Base-by-base conservation (phyloP, 2,329 filamentous ascomycete species). In the Dactylellina sp. region DNA sequence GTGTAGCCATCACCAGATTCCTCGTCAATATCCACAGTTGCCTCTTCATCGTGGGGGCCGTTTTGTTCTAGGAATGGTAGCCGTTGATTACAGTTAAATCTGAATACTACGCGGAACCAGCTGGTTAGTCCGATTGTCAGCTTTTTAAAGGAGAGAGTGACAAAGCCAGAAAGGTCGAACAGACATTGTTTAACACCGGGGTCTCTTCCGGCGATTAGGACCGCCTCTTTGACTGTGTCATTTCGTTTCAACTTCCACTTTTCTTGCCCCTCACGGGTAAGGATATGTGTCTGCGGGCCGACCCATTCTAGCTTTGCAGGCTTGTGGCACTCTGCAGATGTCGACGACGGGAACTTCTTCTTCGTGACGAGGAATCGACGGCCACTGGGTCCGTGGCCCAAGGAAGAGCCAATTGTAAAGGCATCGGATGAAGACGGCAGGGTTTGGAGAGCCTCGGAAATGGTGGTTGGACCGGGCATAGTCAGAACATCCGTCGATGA, bases 41-140 rank as follows among this genome's bases (percentile, higher is more conserved):
- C n/a, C 35, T 72, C 60, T 57, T 72, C 68, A 49, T 65, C 60
- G 18, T 72, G 68, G 20, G 44, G 37, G 5, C 68, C 68, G 28
- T 72, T 72, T 25, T 72, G 68, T 42, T 65, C 60, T 1, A 72
- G 68, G 37, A 72, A 72, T 3, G 60, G 68, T 12, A 72, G 22
- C 1, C 60, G 68, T 7, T 65, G 18, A n/a, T 25, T 9, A 7
- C 37, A 53, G 12, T 52, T 61, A 22, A 72, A 72, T 16, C 49
- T 72, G 5, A 72, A 18, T 7, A 53, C 68, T 72, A 39, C 20
- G 14, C n/a, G 5, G 37, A 7, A 3, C 4, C 22, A 6, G 2
- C 32, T n/a, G 22, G n/a, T 28, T n/a, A 22, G 28, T 18, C 18
- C 7, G 11, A 12, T 55, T 59, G 25, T 52, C 11, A 53, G n/a